Evolutionary conservation across 2,329 filamentous ascomycete species (phyloP).

Genomic region (Phaeosphaeria sp.): DNA sequence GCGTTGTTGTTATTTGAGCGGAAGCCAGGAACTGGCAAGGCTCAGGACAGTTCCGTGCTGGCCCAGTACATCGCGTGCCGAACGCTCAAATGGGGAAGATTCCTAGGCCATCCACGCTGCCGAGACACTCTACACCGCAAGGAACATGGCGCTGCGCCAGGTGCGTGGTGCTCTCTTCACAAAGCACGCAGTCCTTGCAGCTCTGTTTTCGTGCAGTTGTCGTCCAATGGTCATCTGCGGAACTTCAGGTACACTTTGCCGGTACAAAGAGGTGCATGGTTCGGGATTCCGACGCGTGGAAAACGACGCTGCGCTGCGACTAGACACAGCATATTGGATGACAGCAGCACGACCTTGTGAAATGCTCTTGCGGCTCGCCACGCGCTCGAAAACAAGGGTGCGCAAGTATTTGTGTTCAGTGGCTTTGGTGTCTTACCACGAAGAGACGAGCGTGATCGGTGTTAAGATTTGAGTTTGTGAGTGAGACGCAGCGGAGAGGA

Average conservation of each 20-base stretch:
- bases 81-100: not conserved
- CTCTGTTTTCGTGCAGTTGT: conserved; percentile 8
- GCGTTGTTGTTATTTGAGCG: not conserved
- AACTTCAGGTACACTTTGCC: not conserved
- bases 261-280: conserved; percentile 7
- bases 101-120: not conserved
- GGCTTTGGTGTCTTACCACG: not conserved
- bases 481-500: conserved; percentile 2
- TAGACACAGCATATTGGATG: conserved; percentile 17
- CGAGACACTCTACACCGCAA: not conserved
- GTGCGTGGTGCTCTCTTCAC: not conserved
- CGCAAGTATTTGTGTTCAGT: not conserved
- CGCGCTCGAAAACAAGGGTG: not conserved
- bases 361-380: not conserved
- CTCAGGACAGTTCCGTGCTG: not conserved
- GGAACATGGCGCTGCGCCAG: conserved; percentile 1
- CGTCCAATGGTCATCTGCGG: not conserved
- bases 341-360: conserved; percentile 3
- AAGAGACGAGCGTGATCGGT: not conserved
- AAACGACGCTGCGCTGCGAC: conserved; percentile 28
- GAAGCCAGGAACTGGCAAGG: conserved; percentile 7
- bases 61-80: not conserved
- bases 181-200: conserved; percentile 10
- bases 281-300: conserved; percentile 5
- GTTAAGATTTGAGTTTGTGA: not conserved